Base-by-base conservation (phyloP, 805 yeast genomes). In the Wickerhamiella alocasiicola region DNA sequence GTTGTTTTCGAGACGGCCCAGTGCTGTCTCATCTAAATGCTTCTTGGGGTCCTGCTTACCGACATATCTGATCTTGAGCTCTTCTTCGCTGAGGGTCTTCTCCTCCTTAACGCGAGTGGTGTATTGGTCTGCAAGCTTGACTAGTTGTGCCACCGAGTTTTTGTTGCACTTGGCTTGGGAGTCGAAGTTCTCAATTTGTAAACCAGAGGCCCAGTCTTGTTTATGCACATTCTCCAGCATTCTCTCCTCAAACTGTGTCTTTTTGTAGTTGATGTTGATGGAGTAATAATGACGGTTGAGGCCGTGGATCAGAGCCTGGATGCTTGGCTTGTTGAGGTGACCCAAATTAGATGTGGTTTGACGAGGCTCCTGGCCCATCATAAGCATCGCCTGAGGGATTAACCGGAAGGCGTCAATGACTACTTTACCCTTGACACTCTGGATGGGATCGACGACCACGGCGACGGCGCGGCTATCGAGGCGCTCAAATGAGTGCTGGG, bases 1-100 rank as follows among this genome's bases (percentile, higher is more conserved):
- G 57, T 91, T 93, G 40, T 83, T 91, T 61, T 91, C 98, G 52
- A 93, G 74, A 39, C 83, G 68, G 46, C 69, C 67, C 49, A 83
- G 93, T 9, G 95, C 93, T 0, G 93, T 81, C 48, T 83, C 95
- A 36, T 79, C 72, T 53, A 91, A 68, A 66, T 91, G 99, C 66
- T 88, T 91, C 75, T 93, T 91, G 31, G 99, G 99, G 62, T 91
- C 98, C 63, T 88, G 96, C 59, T 84, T 87, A 53, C 99, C 99
- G 27, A 91, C 96, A 56, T 88, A 93, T 58, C 98, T 77, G 6
- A 95, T 88, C 62, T 83, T 84, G 51, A 88, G 71, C 61, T 87
- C 91, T 30, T 83, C 95, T 54, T 81, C 93, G 34, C 76, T 67
- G 50, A 91, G 67, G 49, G 82, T 94, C 58, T 80, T 81, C 60